Base-by-base conservation (phyloP, 352 stramenopile species). In the Chrysophaeum taylorii region DNA sequence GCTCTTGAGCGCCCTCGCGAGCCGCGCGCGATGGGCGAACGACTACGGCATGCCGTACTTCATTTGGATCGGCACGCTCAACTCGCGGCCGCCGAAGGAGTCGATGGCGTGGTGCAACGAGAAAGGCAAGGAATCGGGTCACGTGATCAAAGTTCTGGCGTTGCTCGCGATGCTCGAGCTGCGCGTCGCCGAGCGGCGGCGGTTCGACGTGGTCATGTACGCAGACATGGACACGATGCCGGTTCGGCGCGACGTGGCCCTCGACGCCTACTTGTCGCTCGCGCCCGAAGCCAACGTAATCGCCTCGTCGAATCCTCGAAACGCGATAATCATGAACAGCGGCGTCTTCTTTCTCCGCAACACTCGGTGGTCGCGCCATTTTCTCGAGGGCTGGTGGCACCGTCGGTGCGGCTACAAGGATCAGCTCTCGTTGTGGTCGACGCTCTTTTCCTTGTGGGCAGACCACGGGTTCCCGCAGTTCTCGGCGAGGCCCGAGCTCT, bases 281-380 rank as follows among this genome's bases (percentile, higher is more conserved):
- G 50, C 18, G 16, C 16, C 50, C 12, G n/a, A 16, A 7, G 27
- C 18, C 12, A 25, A 61, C 50, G 12, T 61, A 12, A 33, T 61
- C 50, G n/a, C 12, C 12, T n/a, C 50, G 16, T 61, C 50, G 12
- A 12, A 61, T 7, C 12, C 27, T 25, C 16, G 50, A 16, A 61
- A 61, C 16, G 16, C 50, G 16, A 63, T 63, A 25, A 2, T 39
- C 27, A 63, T 63, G 52, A 63, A 63, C 52, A 25, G 52, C 52
- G 52, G 52, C 52, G 4, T 63, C 52, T 41, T 63, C n/a, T 9
- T 63, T 2, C 27, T 39, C 27, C 12, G 52, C 12, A 9, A 33
- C 2, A 31, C 52, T 4, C 7, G 9, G 9, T 63, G 12, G 9
- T 15, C 52, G 27, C 2, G 21, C n/a, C 9, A 63, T 15, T 63